Evolutionary conservation across 345 rosid genomes (phyloP).

Genomic region (Rubroshorea leprosula): DNA sequence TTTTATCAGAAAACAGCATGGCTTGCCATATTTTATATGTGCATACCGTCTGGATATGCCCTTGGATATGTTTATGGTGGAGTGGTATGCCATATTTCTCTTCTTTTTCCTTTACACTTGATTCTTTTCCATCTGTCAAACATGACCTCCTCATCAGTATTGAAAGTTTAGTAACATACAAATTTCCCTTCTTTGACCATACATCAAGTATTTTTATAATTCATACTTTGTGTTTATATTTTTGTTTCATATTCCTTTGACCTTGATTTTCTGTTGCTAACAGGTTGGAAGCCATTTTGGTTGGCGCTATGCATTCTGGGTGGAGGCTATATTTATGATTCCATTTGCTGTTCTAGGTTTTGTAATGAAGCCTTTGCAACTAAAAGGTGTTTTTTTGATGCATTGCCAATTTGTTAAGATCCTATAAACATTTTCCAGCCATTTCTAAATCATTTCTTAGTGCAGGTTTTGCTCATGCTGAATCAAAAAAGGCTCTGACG

Average conservation of each 20-base stretch:
- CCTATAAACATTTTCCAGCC: conserved; percentile 1
- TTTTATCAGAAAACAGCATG: conserved; percentile 74
- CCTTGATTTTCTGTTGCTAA: conserved; percentile 13
- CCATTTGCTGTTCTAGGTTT: conserved; percentile 81
- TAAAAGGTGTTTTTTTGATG: conserved; percentile 60
- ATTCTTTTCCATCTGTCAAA: too few relatives aligned
- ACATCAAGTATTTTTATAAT: background rate
- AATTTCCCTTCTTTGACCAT: background rate
- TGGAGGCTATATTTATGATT: conserved; percentile 90
- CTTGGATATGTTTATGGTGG: conserved; percentile 95
- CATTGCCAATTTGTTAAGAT: conserved; percentile 4
- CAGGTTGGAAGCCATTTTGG: conserved; percentile 63
- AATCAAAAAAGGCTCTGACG: conserved; percentile 13
- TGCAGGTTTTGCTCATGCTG: conserved; percentile 21
- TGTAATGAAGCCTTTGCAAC: conserved; percentile 72
- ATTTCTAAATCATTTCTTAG: conserved; percentile 22
- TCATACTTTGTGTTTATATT: conserved; percentile 1
- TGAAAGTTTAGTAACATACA: background rate
- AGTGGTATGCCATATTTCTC: conserved; percentile 44
- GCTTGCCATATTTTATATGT: conserved; percentile 94
- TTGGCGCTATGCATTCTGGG: conserved; percentile 90
- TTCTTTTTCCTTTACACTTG: too few relatives aligned
- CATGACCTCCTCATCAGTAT: too few relatives aligned
- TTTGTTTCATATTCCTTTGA: background rate
- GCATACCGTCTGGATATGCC: conserved; percentile 89